Base-by-base conservation (phyloP, 805 yeast species). In the Ogataea sp. region DNA sequence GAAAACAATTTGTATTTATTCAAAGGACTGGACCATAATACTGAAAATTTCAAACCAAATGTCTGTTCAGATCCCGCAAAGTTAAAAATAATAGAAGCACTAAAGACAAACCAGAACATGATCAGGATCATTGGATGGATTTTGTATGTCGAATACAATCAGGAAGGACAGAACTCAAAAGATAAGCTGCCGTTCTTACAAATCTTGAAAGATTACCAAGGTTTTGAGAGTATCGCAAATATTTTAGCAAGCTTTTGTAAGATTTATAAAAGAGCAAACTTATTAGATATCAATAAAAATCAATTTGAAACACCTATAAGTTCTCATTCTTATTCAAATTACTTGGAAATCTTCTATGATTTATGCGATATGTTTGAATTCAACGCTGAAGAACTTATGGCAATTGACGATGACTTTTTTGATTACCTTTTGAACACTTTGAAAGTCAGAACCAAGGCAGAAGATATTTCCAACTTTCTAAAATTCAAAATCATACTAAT, bases 401-500 rank as follows among this genome's bases (percentile, higher is more conserved):
- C 55, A 14, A 55, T 80, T 31, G 68, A 69, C 35, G 56, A 55
- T 21, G 64, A 62, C 31, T 72, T 78, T 39, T 57, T 79, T 14
- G 64, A 64, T 40, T 73, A 60, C 45, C 49, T 80, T 38, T 70
- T 78, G 47, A 53, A 62, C 15, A 59, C 71, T 1, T 53, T 81
- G 17, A 55, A 67, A 34, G 49, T 58, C 21, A 57, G 66, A 2
- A 64, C 67, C 25, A 58, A 59, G 17, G 70, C 70, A 9, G 75
- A 71, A 34, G 80, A 81, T 52, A 71, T 77, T 36, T 69, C 68
- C 45, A 81, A 78, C 52, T 77, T 75, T 44, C 74, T 84, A 30
- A 78, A 81, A 44, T 79, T 88, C 63, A 80, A 78, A 50, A 62
- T 85, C 14, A 58, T 89, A 11, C 63, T 89, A 30, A 79, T 87